Evolutionary conservation across 768 basidiomycete species (phyloP).

Genomic region (Neoboletus magnificus): DNA sequence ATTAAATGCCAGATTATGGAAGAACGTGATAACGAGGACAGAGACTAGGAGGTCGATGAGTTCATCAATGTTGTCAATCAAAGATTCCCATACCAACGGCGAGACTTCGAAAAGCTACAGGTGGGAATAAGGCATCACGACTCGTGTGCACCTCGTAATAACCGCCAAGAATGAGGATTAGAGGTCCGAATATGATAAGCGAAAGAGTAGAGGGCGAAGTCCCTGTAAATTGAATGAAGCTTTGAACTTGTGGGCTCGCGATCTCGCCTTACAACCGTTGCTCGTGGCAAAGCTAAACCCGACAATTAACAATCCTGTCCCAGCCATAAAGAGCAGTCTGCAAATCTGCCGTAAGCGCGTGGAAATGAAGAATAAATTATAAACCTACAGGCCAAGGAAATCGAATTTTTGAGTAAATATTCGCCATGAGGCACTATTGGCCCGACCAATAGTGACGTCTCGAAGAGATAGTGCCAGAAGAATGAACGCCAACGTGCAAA

Average conservation of each 20-base stretch:
- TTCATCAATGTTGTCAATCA: conserved; percentile 8
- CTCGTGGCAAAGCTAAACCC: conserved; percentile 76
- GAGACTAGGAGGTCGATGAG: conserved; percentile 42
- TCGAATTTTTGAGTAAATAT: conserved; percentile 60
- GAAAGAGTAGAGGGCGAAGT: conserved; percentile 55
- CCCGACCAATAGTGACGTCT: conserved; percentile 44
- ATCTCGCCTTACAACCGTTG: conserved; percentile 56
- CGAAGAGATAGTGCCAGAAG: conserved; percentile 62
- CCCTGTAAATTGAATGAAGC: conserved; percentile 46
- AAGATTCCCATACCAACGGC: conserved; percentile 50
- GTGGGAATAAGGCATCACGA: conserved; percentile 72
- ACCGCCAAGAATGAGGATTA: conserved; percentile 55
- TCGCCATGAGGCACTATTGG: conserved; percentile 54
- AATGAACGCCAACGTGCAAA: conserved; percentile 58
- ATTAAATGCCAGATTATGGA: conserved; percentile 82
- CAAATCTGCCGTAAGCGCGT: conserved; percentile 18
- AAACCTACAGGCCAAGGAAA: conserved; percentile 71
- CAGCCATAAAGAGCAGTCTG: conserved; percentile 71
- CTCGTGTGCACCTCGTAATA: conserved; percentile 65
- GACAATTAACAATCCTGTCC: conserved; percentile 69
- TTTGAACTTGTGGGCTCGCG: conserved; percentile 1
- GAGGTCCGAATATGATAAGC: conserved; percentile 54
- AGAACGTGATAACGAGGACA: conserved; percentile 65
- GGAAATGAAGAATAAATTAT: conserved; percentile 12
- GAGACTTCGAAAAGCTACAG: conserved; percentile 53